Conservation (phyloP, 805 yeast species). For the Suhomyces pyralidae region DNA sequence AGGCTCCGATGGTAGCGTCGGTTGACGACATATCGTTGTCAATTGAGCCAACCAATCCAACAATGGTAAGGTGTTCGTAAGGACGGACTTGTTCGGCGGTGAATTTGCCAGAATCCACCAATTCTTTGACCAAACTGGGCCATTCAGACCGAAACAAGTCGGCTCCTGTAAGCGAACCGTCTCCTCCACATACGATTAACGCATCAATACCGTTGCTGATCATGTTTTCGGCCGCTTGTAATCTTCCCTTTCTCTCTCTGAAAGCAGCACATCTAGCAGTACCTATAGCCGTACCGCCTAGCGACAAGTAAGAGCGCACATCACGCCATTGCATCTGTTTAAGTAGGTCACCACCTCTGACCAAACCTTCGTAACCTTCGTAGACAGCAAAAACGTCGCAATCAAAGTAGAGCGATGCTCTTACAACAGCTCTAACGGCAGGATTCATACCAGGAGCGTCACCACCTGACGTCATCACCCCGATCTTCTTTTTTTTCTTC, state of each 20-base stretch:
- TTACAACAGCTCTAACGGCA: conserved; percentile 67
- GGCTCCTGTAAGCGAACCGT: conserved; percentile 81
- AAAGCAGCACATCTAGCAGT: conserved; percentile 73
- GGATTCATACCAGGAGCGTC: conserved; percentile 84
- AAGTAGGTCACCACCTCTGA: conserved; percentile 56
- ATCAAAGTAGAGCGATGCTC: conserved; percentile 62
- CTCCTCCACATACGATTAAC: conserved; percentile 78
- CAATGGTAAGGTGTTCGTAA: conserved; percentile 59
- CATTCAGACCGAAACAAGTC: conserved; percentile 74
- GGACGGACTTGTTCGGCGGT: conserved; percentile 44
- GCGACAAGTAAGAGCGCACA: conserved; percentile 66
- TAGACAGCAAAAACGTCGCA: conserved; percentile 66
- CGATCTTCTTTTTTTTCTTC: conserved; percentile 47
- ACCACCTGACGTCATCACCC: conserved; percentile 80
- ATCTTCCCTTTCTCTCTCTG: conserved; percentile 62
- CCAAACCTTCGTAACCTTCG: conserved; percentile 76
- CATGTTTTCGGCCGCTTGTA: conserved; percentile 62
- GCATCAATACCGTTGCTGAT: conserved; percentile 73
- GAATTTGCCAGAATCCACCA: conserved; percentile 44
- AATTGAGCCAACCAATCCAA: conserved; percentile 79
- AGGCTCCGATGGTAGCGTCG: conserved; percentile 79
- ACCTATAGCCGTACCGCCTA: conserved; percentile 77
- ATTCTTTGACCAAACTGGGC: conserved; percentile 66
- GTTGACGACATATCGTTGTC: conserved; percentile 86
- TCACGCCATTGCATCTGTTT: conserved; percentile 68